Conservation (phyloP, 164 flowering plant genomes). For the Litsea cubeba region DNA sequence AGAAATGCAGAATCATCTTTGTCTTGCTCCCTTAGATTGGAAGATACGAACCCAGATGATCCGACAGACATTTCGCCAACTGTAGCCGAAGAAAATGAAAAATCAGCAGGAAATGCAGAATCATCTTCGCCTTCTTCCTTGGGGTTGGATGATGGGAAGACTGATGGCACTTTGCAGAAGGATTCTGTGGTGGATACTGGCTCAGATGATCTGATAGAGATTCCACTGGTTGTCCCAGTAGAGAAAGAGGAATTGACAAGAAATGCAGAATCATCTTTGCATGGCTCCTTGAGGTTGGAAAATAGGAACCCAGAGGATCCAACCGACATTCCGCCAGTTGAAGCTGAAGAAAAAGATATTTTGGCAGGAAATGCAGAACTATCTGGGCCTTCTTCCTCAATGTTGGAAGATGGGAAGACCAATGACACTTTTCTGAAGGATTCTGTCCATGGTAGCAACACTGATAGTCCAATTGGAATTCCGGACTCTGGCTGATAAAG, state of each 20-base stretch:
- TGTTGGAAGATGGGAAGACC: not conserved
- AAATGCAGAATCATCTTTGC: not conserved
- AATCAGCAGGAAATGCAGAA: slow-evolving; percentile 1
- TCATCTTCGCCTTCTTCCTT: not conserved
- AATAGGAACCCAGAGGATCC: not conserved
- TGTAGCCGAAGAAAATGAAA: not conserved
- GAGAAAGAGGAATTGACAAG: not conserved
- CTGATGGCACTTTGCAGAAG: not conserved
- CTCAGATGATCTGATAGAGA: not conserved
- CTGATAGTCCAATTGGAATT: no score
- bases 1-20: not conserved
- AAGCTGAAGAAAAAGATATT: not conserved
- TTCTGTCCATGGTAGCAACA: not conserved
- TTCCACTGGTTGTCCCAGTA: not conserved
- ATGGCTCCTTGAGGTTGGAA: not conserved
- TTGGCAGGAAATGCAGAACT: not conserved
- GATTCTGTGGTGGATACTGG: not conserved
- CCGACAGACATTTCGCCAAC: not conserved
- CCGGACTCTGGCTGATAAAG: no score
- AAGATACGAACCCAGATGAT: not conserved
- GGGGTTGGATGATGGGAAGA: not conserved
- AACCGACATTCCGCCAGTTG: not conserved
- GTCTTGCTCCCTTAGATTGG: not conserved
- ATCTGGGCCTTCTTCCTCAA: not conserved
- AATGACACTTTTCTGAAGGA: not conserved